Evolutionary conservation across 352 stramenopile species (phyloP), one percentile per base, ranked within the genome.

Genomic region (Peronospora destructor): DNA sequence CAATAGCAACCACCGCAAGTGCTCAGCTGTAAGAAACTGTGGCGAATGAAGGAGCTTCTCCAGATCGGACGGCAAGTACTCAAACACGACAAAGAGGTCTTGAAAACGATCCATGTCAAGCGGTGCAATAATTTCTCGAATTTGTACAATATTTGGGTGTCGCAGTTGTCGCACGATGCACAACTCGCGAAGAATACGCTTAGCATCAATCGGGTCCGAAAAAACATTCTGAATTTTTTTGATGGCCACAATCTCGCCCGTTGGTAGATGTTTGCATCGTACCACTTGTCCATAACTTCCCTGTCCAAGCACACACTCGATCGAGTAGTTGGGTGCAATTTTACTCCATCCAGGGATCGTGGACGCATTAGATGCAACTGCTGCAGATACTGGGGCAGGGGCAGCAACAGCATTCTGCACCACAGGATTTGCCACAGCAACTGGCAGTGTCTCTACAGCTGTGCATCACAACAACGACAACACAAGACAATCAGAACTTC

Each of bases 171-270:
- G 77, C 26, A 93, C 56, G 35, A 93, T 93, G 52, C 73, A 90
- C 26, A 93, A 58, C 42, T 93, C 82, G 12, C 82, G 79, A 7
- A 93, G 60, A 34, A 93, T 93, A 14, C 82, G 79, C 62, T 93
- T 93, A 34, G 82, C 82, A 49, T 93, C 82, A 40, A 93, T 90
- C 25, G 82, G 82, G 30, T 93, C 82, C 10, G 82, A 87, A 44
- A 93, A 93, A 8, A 93, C 82, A 45, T 93, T 93, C 50, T 91
- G 79, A 49, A 91, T 91, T 57, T 90, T 89, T 66, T 93, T 93
- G 58, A 93, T 93, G 6, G 82, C 82, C 38, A 93, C 82, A 51
- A 93, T 84, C 52, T 93, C 82, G 17, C 79, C 79, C n/a, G 82
- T 91, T 14, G 82, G 75, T n/a, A 91, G 34, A 53, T 93, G 82